Base-by-base conservation (phyloP, 2,329 filamentous ascomycete genomes). In the Diaporthe vexans region DNA sequence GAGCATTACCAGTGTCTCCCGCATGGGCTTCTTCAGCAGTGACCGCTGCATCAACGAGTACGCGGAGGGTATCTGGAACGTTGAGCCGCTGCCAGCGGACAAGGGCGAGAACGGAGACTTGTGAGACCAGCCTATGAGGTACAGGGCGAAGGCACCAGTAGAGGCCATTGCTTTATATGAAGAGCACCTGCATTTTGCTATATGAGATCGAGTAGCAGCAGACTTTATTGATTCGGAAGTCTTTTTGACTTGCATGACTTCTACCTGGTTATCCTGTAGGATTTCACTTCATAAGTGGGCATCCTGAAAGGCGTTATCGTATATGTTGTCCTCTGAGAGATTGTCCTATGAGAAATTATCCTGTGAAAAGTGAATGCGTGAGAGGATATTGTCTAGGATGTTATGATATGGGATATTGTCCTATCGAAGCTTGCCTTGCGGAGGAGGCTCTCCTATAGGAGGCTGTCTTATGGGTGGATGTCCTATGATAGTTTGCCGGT, bases 31-130 rank as follows among this genome's bases (percentile, higher is more conserved):
- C 90, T 98, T 98, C 87, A 95, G 92, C 78, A 96, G 94, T 77
- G 96, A 98, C 83, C 91, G 96, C 52, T 98, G 96, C 85, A 98
- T 98, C 83, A 94, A 96, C 80, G 95, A 98, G 88, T 99, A 99
- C 85, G 97, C 97, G 0, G 96, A 99, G 83, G 92, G 89, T 24
- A 76, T 99, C 83, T 99, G 97, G 97, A 98, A 98, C 81, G 88
- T 98, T 52, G 96, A 98, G 87, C 95, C 96, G 37, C 83, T 97
- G 72, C 84, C 84, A 46, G 86, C 86, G 40, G 84, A 86, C 57
- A 81, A 84, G 37, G 67, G 33, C 24, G 57, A 29, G 9, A 77
- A 74, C n/a, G 74, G 69, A 17, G 76, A 77, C 65, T 56, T 77
- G 37, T 77, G 63, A 72, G 57, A 6, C 37, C 15, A 17, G 48